These are phyloP conservation scores for Anethum foeniculum DNA, from an alignment of 140 eudicot species.

Conservation along the genomic window DNA sequence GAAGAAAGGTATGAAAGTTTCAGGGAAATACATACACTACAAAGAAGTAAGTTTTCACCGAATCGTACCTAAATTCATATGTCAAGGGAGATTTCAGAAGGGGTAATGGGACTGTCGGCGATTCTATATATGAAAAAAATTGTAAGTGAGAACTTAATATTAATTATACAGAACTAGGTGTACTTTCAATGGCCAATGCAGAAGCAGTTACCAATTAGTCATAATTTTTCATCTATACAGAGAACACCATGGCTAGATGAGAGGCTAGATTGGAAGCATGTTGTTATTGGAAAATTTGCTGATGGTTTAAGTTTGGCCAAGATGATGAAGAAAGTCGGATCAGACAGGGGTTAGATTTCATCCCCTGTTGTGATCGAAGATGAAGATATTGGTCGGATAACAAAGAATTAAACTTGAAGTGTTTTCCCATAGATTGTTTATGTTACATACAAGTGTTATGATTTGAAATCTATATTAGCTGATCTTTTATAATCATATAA, in stretches of 20 bases:
- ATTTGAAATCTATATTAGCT: too few species aligned
- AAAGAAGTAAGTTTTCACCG: constrained; percentile 80
- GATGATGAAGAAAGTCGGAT: constrained; percentile 67
- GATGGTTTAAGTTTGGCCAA: constrained; percentile 66
- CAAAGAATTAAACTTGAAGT: constrained; percentile 26
- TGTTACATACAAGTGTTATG: not conserved
- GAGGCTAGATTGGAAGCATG: too few species aligned
- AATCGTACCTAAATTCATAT: constrained; percentile 70
- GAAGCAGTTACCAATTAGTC: constrained; percentile 77
- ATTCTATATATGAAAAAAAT: constrained; percentile 51
- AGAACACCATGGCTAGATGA: constrained; percentile 78
- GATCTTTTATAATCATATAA: too few species aligned
- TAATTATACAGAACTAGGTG: constrained; percentile 59
- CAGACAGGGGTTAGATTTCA: constrained; percentile 34
- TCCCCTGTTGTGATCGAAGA: constrained; percentile 46
- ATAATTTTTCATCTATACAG: constrained; percentile 72
- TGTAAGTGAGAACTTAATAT: constrained; percentile 67
- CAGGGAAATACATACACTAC: constrained; percentile 72
- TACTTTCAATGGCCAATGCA: constrained; percentile 79
- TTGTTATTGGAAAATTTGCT: constrained; percentile 81
- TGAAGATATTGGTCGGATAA: constrained; percentile 70
- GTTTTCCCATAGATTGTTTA: not conserved
- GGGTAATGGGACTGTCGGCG: constrained; percentile 85
- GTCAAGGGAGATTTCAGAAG: constrained; percentile 92
- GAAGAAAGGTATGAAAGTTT: constrained; percentile 57